Base-by-base conservation (phyloP, 768 basidiomycete species). In the Kwoniella sp. region DNA sequence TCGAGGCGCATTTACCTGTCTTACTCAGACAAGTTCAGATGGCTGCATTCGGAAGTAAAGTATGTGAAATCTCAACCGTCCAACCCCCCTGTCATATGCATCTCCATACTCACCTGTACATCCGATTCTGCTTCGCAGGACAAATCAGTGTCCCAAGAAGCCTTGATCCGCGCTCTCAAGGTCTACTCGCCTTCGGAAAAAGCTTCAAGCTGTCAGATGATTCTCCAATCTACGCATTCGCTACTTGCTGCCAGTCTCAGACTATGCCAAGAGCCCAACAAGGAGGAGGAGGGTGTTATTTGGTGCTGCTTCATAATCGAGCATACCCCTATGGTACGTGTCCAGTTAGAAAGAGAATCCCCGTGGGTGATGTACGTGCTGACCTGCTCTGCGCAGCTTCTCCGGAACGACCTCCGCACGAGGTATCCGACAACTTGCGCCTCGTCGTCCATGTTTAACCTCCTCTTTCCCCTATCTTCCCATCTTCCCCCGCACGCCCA, bases 261-360 rank as follows among this genome's bases (percentile, higher is more conserved):
- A 30, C 33, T 73, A 9, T 73, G 71, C 33, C 53, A 53, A 12
- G 27, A 58, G 13, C 19, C 19, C 1, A 13, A 53, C 21, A 64
- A 50, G 22, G 40, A 36, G 10, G 37, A 60, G 29, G 56, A 56
- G 50, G 73, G 73, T 3, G 61, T 67, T 1, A 61, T 58, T 6
- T 76, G 74, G 74, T 49, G 63, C 27, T 76, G 74, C 49, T 72
- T 72, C 58, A 63, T 76, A 27, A 67, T 73, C 24, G 46, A 67
- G 37, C 55, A 76, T 49, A 68, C 67, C 2, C 74, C 74, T n/a
- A 71, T 76, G 71, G 74, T 73, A 22, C 65, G 74, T 68, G 49
- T 46, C 24, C 4, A 59, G n/a, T 4, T 46, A 5, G 27, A n/a
- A n/a, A n/a, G n/a, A n/a, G n/a, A n/a, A n/a, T n/a, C n/a, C n/a